Evolutionary conservation across 2,329 filamentous ascomycete genomes (phyloP).

Genomic region (Penicillium frequentans): DNA sequence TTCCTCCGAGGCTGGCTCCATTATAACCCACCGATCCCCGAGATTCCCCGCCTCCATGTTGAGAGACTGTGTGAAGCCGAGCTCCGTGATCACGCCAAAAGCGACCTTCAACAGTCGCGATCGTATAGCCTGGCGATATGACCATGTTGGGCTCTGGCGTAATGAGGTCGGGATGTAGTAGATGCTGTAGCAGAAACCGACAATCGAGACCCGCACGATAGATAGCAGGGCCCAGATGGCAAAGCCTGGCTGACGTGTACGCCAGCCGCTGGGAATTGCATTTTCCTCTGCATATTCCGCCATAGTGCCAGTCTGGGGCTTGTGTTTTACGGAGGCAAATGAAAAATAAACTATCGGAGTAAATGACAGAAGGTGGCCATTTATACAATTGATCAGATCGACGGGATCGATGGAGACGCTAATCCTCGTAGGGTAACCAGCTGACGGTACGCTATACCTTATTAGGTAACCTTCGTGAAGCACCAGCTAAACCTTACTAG

Average conservation of each 20-base stretch:
- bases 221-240: slow-evolving; percentile 1
- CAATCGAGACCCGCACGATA: background rate
- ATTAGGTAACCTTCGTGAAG: background rate
- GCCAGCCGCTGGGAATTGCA: slow-evolving; percentile 2
- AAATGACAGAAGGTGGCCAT: background rate
- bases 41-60: slow-evolving; percentile 10
- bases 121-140: slow-evolving; percentile 11
- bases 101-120: slow-evolving; percentile 3
- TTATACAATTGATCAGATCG: background rate
- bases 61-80: slow-evolving; percentile 11
- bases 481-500: background rate
- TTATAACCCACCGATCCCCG: slow-evolving; percentile 10
- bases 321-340: background rate
- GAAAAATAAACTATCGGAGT: background rate
- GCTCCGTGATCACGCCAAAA: slow-evolving; percentile 8
- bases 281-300: slow-evolving; percentile 1
- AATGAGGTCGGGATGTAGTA: slow-evolving; percentile 1
- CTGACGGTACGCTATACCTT: background rate
- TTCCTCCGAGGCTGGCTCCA: slow-evolving; percentile 6
- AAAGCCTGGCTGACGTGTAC: slow-evolving; percentile 3
- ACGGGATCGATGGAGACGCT: background rate
- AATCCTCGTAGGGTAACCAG: background rate
- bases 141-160: slow-evolving; percentile 12
- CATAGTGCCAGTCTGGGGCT: background rate
- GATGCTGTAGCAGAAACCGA: slow-evolving; percentile 1